phyloP scores from a whole-genome alignment of 148 eudicot genomes.

The Nepenthes mirabilis region DNA sequence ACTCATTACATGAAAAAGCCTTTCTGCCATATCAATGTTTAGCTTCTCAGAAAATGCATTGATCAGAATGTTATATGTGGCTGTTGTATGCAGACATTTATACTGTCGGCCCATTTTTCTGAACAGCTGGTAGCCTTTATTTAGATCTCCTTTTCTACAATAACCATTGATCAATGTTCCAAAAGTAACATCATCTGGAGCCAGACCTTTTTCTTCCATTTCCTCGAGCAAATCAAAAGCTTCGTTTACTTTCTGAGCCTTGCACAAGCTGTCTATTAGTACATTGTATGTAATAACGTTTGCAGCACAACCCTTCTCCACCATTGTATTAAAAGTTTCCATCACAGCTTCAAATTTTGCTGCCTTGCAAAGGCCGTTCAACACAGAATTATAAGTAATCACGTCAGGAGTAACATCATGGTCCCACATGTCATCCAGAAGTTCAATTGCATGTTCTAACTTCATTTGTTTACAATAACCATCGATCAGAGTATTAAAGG shows the following conservation, averaged over 20 bases:
- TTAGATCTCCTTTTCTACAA: constrained; percentile 55
- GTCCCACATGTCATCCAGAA: constrained; percentile 64
- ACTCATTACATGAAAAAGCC: constrained; percentile 55
- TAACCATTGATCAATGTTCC: constrained; percentile 75
- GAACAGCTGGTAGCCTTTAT: constrained; percentile 53
- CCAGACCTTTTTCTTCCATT: constrained; percentile 45
- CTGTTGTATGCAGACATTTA: constrained; percentile 42
- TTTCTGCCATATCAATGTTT: constrained; percentile 48
- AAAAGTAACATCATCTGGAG: constrained; percentile 62
- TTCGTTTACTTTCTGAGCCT: constrained; percentile 39
- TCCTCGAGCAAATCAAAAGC: constrained; percentile 54
- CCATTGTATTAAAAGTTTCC: constrained; percentile 73
- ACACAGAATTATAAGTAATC: constrained; percentile 71
- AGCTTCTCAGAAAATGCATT: constrained; percentile 58
- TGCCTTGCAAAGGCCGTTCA: constrained; percentile 85
- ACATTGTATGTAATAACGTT: constrained; percentile 65
- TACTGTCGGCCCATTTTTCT: constrained; percentile 35
- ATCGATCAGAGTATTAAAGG: constrained; percentile 82
- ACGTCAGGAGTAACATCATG: constrained; percentile 68
- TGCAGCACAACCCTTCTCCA: constrained; percentile 67
- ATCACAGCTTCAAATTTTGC: constrained; percentile 47
- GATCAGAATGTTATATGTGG: constrained; percentile 71
- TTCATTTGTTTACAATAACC: constrained; percentile 82
- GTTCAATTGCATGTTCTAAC: constrained; percentile 59
- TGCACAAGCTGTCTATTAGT: constrained; percentile 74